phyloP scores from a whole-genome alignment of 148 eudicot species.

The Cornus florida region DNA sequence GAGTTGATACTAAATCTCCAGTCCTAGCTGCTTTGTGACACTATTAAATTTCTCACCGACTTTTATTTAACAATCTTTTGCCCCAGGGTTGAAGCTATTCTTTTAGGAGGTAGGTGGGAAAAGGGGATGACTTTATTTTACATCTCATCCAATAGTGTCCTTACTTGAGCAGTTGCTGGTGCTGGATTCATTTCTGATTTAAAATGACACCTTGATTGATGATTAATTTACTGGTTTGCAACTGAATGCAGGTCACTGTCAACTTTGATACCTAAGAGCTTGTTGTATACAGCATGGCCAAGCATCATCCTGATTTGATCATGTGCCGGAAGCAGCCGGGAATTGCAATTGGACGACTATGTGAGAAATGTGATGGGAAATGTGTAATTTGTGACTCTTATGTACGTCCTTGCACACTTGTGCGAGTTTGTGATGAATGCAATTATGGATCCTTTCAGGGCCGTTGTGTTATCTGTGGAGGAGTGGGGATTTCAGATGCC shows the following conservation, averaged over 20 bases:
- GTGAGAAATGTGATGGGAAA: conserved; percentile 64
- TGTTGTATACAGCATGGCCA: conserved; percentile 45
- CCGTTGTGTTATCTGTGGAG: conserved; percentile 72
- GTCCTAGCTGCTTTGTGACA: too few species aligned
- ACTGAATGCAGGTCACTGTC: conserved; percentile 10
- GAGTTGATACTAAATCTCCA: too few species aligned
- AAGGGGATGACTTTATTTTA: too few species aligned
- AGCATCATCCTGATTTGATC: conserved; percentile 69
- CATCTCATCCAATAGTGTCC: too few species aligned
- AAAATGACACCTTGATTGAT: too few species aligned
- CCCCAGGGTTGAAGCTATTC: too few species aligned
- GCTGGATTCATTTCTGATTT: too few species aligned
- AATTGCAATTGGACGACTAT: conserved; percentile 68
- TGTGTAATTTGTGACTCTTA: conserved; percentile 71
- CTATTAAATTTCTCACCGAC: too few species aligned
- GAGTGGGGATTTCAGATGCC: conserved; percentile 78
- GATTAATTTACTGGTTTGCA: background rate
- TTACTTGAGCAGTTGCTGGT: too few species aligned
- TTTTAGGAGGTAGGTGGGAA: too few species aligned
- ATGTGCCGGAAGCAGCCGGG: conserved; percentile 79
- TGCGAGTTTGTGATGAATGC: conserved; percentile 64
- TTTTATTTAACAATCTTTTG: too few species aligned
- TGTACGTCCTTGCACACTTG: conserved; percentile 68
- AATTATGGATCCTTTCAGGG: conserved; percentile 71
- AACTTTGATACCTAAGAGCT: conserved; percentile 10